Evolutionary conservation across 495 filamentous ascomycete species (phyloP).

Genomic region (Neurospora sp.): DNA sequence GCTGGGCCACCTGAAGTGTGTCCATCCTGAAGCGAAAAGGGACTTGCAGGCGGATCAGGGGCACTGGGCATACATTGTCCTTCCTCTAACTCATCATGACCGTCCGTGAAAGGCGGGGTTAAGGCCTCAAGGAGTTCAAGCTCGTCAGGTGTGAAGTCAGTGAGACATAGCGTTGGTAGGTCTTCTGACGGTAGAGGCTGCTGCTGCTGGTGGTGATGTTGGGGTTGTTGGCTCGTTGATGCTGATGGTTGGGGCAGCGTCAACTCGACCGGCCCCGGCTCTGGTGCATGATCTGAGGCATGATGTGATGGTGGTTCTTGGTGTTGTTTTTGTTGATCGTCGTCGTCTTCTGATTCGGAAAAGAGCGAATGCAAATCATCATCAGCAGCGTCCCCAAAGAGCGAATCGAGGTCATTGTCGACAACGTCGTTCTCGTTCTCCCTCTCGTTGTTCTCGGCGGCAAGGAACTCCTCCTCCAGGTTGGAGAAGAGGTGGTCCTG

Average conservation of each 20-base stretch:
- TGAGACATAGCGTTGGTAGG: constrained; percentile 2
- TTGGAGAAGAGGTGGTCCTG: constrained; percentile 33
- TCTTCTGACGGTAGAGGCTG: background rate
- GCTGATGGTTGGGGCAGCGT: background rate
- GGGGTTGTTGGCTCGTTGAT: background rate
- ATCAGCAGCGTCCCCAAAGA: constrained; percentile 12
- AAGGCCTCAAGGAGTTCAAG: background rate
- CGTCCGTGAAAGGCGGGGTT: background rate
- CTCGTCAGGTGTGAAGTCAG: background rate
- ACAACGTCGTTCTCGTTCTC: background rate
- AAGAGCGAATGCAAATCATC: constrained; percentile 15
- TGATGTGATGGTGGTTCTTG: constrained; percentile 5
- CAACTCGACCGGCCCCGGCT: constrained; percentile 2
- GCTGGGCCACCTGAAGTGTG: constrained; percentile 21
- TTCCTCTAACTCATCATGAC: background rate
- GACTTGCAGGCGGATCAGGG: constrained; percentile 17
- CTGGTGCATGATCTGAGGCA: background rate
- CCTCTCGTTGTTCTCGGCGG: constrained; percentile 40
- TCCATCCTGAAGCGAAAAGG: constrained; percentile 15
- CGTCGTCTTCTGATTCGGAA: constrained; percentile 7
- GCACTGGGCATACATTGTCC: constrained; percentile 10
- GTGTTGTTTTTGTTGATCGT: background rate
- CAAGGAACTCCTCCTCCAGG: constrained; percentile 29
- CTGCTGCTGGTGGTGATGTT: background rate
- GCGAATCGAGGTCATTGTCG: constrained; percentile 13